These are phyloP conservation scores for Oehlia diaphana DNA, from an alignment of 192 early-diverging fungal genomes.

Conservation along the genomic window DNA sequence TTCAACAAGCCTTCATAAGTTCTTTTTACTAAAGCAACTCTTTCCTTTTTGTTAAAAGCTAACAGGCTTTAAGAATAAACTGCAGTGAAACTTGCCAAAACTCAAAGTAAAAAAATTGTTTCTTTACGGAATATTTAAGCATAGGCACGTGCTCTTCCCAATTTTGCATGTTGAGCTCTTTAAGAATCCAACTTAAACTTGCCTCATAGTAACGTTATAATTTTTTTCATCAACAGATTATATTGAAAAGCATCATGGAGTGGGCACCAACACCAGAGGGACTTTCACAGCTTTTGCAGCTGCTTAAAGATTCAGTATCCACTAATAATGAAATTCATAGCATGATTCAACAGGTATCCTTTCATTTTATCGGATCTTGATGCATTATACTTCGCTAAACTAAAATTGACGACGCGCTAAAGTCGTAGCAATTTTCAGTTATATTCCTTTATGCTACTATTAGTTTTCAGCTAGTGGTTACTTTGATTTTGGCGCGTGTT, in stretches of 20 bases:
- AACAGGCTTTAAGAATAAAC: background rate
- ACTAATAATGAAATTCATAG: constrained; percentile 67
- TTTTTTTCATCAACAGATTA: no score
- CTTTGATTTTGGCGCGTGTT: constrained; percentile 4
- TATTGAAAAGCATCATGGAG: constrained; percentile 38
- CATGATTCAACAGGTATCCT: constrained; percentile 73
- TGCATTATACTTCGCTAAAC: background rate
- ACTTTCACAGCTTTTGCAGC: constrained; percentile 72
- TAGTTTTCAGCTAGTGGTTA: background rate
- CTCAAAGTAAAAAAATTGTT: background rate
- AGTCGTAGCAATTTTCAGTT: constrained; percentile 9
- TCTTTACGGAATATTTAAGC: background rate
- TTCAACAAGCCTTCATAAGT: background rate
- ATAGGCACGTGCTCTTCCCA: background rate
- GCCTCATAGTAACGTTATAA: background rate
- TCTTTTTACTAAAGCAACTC: background rate
- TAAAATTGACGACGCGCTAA: background rate
- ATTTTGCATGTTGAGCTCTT: background rate
- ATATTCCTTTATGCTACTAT: background rate
- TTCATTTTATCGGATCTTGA: background rate
- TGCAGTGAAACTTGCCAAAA: background rate
- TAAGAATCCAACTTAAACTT: background rate
- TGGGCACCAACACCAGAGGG: constrained; percentile 83
- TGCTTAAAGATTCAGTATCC: constrained; percentile 74
- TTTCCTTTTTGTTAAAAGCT: background rate